Evolutionary conservation across 2,329 filamentous ascomycete genomes (phyloP).

Genomic region (Fusarium sulawesiense): DNA sequence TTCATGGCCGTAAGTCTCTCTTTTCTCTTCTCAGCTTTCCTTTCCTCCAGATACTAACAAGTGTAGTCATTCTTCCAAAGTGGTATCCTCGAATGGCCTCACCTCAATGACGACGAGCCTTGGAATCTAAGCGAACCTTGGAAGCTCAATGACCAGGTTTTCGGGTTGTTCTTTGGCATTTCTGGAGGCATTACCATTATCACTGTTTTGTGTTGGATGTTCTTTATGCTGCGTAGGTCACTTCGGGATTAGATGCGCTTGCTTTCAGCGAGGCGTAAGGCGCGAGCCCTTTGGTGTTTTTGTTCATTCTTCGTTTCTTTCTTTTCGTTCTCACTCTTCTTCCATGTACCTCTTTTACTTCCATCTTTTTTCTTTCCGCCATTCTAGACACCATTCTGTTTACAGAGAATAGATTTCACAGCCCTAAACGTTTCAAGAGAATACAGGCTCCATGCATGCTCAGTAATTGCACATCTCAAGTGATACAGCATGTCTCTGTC

Average conservation of each 20-base stretch:
- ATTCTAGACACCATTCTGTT: not conserved
- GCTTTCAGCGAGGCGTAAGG: not conserved
- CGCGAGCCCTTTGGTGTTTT: not conserved
- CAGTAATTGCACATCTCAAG: no score
- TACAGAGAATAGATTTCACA: not conserved
- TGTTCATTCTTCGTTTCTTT: no score
- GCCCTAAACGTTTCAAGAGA: not conserved
- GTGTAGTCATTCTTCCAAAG: constrained; percentile 32
- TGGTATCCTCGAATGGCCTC: constrained; percentile 26
- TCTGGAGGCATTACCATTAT: constrained; percentile 6
- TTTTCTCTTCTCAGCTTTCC: no score
- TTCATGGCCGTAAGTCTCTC: constrained; percentile 40
- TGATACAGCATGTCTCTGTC: no score
- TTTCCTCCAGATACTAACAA: no score
- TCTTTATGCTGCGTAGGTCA: constrained; percentile 8
- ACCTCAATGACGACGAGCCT: not conserved
- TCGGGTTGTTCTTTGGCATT: constrained; percentile 14
- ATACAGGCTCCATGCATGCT: no score
- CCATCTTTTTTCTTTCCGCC: no score
- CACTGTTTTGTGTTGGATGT: constrained; percentile 1
- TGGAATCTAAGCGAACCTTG: not conserved
- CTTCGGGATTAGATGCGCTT: not conserved
- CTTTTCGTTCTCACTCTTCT: no score
- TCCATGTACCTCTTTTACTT: not conserved
- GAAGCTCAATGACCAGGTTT: constrained; percentile 6